Evolutionary conservation across 148 eudicot species (phyloP).

Genomic region (Rhododendron henanense): DNA sequence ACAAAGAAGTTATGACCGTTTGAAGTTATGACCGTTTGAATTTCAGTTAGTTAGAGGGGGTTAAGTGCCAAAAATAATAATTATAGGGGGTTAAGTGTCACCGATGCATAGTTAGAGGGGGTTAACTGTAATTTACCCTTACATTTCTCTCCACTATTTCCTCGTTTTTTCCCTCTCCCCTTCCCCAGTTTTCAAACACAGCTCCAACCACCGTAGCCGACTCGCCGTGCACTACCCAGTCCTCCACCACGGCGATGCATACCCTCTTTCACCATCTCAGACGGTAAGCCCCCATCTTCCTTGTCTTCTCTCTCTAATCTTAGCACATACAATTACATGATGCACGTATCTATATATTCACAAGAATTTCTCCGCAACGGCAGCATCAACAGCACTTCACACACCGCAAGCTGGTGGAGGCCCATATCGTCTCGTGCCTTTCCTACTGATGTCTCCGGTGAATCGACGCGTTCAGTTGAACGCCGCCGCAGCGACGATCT

Average conservation of each 20-base stretch:
- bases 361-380: not conserved
- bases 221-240: not conserved
- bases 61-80: too few species aligned
- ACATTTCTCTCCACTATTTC: too few species aligned
- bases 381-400: not conserved
- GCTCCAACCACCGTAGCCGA: not conserved
- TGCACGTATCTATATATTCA: not conserved
- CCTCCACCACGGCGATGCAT: not conserved
- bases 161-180: too few species aligned
- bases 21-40: too few species aligned
- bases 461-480: not conserved
- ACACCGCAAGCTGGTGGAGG: constrained; percentile 6
- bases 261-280: constrained; percentile 8
- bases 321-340: not conserved
- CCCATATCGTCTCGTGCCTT: not conserved
- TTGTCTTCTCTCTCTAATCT: not conserved
- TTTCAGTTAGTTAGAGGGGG: too few species aligned
- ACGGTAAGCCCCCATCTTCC: not conserved
- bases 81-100: too few species aligned
- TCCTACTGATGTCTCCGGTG: not conserved
- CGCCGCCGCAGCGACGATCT: not conserved
- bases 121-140: too few species aligned
- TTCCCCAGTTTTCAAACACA: too few species aligned
- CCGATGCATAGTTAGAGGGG: too few species aligned
- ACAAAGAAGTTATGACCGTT: too few species aligned